Percentiles rank a stretch among this genome's conserved stretches.
Conservation (phyloP, 2,329 filamentous ascomycete species). For the Mollisiaceae sp. region DNA sequence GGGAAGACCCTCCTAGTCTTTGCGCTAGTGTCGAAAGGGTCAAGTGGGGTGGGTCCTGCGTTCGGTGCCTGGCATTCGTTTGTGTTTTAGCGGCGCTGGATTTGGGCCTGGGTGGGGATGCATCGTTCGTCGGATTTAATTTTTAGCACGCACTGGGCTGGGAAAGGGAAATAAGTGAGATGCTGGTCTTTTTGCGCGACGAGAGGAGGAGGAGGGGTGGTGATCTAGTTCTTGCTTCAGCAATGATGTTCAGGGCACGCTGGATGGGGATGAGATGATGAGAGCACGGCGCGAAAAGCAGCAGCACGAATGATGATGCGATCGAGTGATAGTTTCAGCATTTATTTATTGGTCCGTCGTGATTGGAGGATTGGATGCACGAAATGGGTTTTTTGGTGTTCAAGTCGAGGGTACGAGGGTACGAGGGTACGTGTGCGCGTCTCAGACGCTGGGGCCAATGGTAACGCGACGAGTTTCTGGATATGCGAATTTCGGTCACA, state of each 20-base stretch:
- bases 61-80: slow-evolving; percentile 32
- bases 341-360: not conserved
- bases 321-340: not conserved
- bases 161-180: too few relatives aligned
- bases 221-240: not conserved
- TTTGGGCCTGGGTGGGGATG: not conserved
- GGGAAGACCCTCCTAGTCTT: slow-evolving; percentile 31
- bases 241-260: not conserved
- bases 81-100: slow-evolving; percentile 10
- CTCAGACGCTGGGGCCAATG: slow-evolving; percentile 27
- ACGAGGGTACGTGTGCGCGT: slow-evolving; percentile 24
- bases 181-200: not conserved
- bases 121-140: too few relatives aligned
- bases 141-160: too few relatives aligned
- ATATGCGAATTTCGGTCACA: slow-evolving; percentile 21
- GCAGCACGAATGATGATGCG: slow-evolving; percentile 7
- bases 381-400: not conserved
- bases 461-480: slow-evolving; percentile 31
- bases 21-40: not conserved
- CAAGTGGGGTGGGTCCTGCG: not conserved
- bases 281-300: too few relatives aligned
- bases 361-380: not conserved
- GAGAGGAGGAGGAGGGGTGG: not conserved
- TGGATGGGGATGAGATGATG: not conserved
- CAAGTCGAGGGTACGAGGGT: not conserved